Percentiles rank a stretch among this genome's conserved stretches.
phyloP scores from a whole-genome alignment of 108 stramenopile species.

The Mediolabrus comicus region DNA sequence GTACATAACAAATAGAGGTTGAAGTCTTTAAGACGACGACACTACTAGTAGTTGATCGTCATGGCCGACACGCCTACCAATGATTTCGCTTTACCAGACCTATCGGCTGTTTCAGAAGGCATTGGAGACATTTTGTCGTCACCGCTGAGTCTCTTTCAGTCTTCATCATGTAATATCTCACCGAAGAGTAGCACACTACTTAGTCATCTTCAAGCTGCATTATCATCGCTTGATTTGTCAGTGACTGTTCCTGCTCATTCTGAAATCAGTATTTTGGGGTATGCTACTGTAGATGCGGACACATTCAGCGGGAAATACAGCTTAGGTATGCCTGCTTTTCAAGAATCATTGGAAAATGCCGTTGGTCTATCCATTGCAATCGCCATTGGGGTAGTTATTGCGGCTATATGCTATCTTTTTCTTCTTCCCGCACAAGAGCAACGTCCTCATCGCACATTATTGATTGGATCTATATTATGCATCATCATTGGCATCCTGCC shows the following conservation, averaged over 20 bases:
- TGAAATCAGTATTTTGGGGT: neutral
- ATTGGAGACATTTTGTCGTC: neutral
- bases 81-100: neutral
- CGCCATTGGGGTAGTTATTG: conserved; percentile 8
- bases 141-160: neutral
- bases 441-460: neutral
- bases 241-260: neutral
- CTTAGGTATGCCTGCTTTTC: conserved; percentile 11
- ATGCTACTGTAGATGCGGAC: neutral
- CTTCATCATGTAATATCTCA: neutral
- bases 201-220: neutral
- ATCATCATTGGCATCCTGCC: conserved; percentile 3
- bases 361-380: conserved; percentile 3
- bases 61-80: neutral
- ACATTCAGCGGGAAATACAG: conserved; percentile 10
- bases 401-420: conserved; percentile 7
- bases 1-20: too few relatives aligned
- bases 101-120: neutral
- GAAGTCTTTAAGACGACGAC: too few relatives aligned
- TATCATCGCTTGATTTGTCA: neutral
- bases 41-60: neutral
- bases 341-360: neutral
- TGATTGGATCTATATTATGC: conserved; percentile 15
- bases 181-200: neutral
- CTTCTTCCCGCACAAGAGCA: conserved; percentile 1